Evolutionary conservation across 2,329 filamentous ascomycete genomes (phyloP).

Genomic region (Fonsecaea nubica): DNA sequence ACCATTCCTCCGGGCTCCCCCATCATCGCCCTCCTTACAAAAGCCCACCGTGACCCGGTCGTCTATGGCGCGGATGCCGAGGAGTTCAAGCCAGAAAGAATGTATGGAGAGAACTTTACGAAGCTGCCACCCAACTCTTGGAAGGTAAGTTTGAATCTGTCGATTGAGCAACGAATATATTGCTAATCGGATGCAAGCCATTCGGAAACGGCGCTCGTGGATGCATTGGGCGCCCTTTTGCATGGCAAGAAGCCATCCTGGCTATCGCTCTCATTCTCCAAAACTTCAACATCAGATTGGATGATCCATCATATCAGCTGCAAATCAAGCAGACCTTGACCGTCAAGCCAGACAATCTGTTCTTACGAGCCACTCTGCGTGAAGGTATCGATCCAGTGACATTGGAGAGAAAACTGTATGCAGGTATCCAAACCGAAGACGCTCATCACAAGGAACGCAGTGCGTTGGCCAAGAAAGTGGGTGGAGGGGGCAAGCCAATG

Average conservation of each 20-base stretch:
- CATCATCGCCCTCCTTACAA: conserved; percentile 58
- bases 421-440: conserved; percentile 27
- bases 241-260: conserved; percentile 74
- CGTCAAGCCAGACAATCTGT: conserved; percentile 62
- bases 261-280: conserved; percentile 70
- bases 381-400: conserved; percentile 55
- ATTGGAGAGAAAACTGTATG: conserved; percentile 49
- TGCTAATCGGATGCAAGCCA: conserved; percentile 50
- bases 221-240: conserved; percentile 76
- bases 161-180: neutral
- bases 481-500: conserved; percentile 54
- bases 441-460: conserved; percentile 19
- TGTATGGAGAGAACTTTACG: conserved; percentile 73
- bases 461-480: conserved; percentile 22
- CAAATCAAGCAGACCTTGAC: conserved; percentile 50
- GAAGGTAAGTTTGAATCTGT: conserved; percentile 52
- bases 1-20: conserved; percentile 60
- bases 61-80: conserved; percentile 71
- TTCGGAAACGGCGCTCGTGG: conserved; percentile 75
- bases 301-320: conserved; percentile 59
- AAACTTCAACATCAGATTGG: conserved; percentile 71
- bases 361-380: conserved; percentile 65
- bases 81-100: conserved; percentile 73
- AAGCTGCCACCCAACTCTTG: conserved; percentile 67
- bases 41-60: conserved; percentile 66